Base-by-base conservation (phyloP, 2,329 filamentous ascomycete species). In the Sclerotiophoma versabilis region DNA sequence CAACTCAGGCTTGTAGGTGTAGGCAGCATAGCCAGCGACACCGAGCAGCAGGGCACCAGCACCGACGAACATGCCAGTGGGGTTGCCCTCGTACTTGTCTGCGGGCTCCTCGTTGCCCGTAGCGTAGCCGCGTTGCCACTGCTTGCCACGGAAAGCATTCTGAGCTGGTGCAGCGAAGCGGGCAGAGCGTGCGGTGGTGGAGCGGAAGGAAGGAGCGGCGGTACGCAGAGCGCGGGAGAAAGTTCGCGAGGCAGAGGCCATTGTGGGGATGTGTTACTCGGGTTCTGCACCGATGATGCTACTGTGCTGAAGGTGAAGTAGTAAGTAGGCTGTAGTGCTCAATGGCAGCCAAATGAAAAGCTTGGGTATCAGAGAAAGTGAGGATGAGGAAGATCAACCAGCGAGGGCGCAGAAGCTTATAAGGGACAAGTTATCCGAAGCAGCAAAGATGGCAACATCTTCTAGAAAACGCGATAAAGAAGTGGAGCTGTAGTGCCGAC, bases 51-150 rank as follows among this genome's bases (percentile, higher is more conserved):
- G 63, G 22, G 65, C 69, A 29, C 62, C 69, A 33, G 70, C 73
- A 27, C 71, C 72, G 41, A 55, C 67, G 41, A 73, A 58, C 63
- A 75, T 57, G 45, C 66, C 71, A 4, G 81, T 66, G 80, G 77
- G 48, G 69, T 75, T 63, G 85, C 78, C 77, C 87, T 87, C 50
- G 33, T 68, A 69, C 49, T 72, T 73, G 42, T 75, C 72, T 17
- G 59, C 41, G 4, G 46, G 88, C 87, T 63, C 54, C 36, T 70
- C 89, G 89, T 60, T 49, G 42, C 54, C 60, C 2, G 70, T 66
- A 37, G 92, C 88, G 80, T 96, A 96, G 77, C 87, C 87, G 64
- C 92, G 90, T 64, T 92, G 90, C 88, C 86, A 86, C 69, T 88
- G 83, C 72, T 87, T 86, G 76, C 48, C 17, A 8, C 89, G 89